Evolutionary conservation across 345 rosid genomes (phyloP).

Genomic region (Lepidium sativum): DNA sequence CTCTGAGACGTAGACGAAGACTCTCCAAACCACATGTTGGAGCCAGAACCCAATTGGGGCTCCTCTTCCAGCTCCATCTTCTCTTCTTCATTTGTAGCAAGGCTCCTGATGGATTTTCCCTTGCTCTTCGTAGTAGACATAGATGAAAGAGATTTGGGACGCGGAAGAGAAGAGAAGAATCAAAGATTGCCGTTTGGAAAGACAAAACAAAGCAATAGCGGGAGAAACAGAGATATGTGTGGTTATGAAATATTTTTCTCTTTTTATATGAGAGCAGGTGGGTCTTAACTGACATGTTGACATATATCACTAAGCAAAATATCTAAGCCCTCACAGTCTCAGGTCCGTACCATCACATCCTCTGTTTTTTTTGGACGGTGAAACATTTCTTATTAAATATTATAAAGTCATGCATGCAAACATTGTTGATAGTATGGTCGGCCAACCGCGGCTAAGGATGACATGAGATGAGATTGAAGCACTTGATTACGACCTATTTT

Average conservation of each 20-base stretch:
- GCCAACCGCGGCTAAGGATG: conserved; percentile 23
- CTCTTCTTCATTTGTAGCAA: conserved; percentile 27
- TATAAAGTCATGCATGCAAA: too few species aligned
- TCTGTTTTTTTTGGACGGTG: conserved; percentile 28
- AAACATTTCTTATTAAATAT: background rate
- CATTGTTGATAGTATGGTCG: conserved; percentile 15
- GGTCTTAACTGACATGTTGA: background rate
- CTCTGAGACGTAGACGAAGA: conserved; percentile 49
- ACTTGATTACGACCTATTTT: conserved; percentile 11
- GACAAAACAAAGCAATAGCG: background rate
- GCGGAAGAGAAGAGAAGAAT: conserved; percentile 10
- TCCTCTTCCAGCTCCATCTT: conserved; percentile 34
- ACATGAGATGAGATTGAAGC: conserved; percentile 13
- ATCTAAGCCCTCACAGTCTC: conserved; percentile 10
- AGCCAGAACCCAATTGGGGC: conserved; percentile 18
- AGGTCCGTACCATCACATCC: background rate
- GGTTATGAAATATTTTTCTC: too few species aligned
- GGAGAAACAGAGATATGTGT: background rate
- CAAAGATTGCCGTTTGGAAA: too few species aligned
- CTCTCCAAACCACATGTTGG: conserved; percentile 48
- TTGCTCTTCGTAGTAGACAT: conserved; percentile 9
- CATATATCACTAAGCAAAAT: conserved; percentile 14
- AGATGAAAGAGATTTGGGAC: background rate
- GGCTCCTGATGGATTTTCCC: conserved; percentile 44
- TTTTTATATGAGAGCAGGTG: conserved; percentile 3